Evolutionary conservation across 495 filamentous ascomycete species (phyloP), one percentile per base, ranked within the genome.

Genomic region (Hypomontagnella monticulosa): DNA sequence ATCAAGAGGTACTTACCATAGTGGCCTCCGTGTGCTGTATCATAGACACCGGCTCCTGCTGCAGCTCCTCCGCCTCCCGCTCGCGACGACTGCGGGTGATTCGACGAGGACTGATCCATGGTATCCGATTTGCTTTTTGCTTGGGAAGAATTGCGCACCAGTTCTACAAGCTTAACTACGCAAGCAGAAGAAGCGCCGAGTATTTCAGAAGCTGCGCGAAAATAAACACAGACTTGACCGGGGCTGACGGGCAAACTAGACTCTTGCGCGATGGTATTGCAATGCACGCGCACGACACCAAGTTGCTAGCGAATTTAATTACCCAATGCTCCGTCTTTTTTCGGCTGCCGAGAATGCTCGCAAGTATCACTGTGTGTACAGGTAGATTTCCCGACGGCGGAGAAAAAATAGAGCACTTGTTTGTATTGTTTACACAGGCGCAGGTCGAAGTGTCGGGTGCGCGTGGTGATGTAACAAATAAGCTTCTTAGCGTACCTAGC

Each of bases 1-100:
- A 61, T 61, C 48, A 60, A 57, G 42, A 59, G 55, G 65, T 64
- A 84, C 84, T 66, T 82, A 93, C 92, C 93, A 80, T 96, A 97
- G 77, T 97, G 93, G 56, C 93, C 93, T 57, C 91, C 92, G 72
- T 91, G 87, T 62, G 80, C 78, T 43, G 88, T 84, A 78, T 97
- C 92, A 77, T 97, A 97, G 10, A 86, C 79, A 49, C 89, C 88
- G 65, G 83, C 79, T 71, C 84, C 57, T 64, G 76, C 79, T 57
- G 83, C 79, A 71, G 83, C 57, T 64, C 76, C 79, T 57, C 76
- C 64, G 19, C 66, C 60, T 49, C 64, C 73, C 72, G 23, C 6
- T 27, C 87, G 85, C 69, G 84, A 85, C 59, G 83, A 77, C 68
- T 76, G 83, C 33, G 80, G 82, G 56, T 83, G 71, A 63, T 74